A percentile compares a stretch with the other conserved stretches of the same genome.
phyloP scores from a whole-genome alignment of 2,329 filamentous ascomycete species.

The Calonectria naviculata region DNA sequence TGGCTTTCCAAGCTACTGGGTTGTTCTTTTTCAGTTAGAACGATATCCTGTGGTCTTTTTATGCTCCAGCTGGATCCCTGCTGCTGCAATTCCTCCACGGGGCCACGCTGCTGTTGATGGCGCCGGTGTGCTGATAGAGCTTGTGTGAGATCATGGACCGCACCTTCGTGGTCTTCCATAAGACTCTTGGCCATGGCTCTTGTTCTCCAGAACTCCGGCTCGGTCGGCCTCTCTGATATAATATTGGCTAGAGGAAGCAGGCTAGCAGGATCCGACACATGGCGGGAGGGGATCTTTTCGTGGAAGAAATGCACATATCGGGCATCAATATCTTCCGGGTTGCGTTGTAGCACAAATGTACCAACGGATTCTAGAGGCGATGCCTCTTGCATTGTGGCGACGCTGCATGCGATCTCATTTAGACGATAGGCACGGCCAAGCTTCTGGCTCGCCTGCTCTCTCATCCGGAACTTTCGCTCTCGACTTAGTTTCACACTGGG shows the following conservation, averaged over 20 bases:
- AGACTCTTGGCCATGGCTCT: conserved; percentile 80
- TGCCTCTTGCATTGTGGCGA: conserved; percentile 85
- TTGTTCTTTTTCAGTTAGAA: conserved; percentile 61
- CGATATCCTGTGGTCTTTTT: conserved; percentile 47
- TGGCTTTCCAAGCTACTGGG: conserved; percentile 81
- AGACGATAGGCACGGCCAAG: conserved; percentile 81
- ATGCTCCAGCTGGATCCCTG: conserved; percentile 41
- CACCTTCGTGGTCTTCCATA: conserved; percentile 78
- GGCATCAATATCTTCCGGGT: conserved; percentile 75
- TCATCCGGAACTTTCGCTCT: conserved; percentile 82
- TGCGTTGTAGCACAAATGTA: conserved; percentile 76
- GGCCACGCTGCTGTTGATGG: conserved; percentile 63
- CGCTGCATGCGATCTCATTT: conserved; percentile 86
- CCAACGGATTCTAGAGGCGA: conserved; percentile 83
- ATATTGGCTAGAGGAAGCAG: conserved; percentile 75
- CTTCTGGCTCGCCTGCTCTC: conserved; percentile 83
- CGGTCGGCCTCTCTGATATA: conserved; percentile 70
- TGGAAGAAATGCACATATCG: conserved; percentile 95
- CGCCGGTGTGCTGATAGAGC: conserved; percentile 69
- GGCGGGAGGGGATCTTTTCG: conserved; percentile 84
- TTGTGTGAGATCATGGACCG: conserved; percentile 75
- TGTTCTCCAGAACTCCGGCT: conserved; percentile 77
- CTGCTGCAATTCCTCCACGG: conserved; percentile 62
- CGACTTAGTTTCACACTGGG: conserved; percentile 76
- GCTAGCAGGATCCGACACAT: conserved; percentile 78